Percentiles rank a stretch among this genome's conserved stretches.
Conservation (phyloP, 768 basidiomycete genomes). For the Kwoniella sp. region DNA sequence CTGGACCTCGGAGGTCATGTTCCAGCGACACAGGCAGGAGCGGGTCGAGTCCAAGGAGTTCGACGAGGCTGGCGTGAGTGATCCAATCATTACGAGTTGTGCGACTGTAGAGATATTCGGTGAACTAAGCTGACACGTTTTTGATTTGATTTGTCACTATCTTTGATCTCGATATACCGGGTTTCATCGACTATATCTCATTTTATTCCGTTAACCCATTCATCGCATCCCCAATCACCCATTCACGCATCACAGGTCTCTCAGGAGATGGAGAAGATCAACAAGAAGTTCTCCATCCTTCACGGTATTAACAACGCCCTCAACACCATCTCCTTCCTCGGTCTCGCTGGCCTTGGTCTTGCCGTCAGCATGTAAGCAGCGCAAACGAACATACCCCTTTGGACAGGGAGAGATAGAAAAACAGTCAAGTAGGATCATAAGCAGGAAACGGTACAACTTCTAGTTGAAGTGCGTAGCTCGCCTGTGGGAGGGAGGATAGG, state of each 20-base stretch:
- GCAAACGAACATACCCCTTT: no score
- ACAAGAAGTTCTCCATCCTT: conserved; percentile 66
- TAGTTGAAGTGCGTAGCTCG: no score
- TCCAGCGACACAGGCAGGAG: conserved; percentile 71
- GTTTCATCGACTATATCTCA: no score
- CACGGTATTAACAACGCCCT: conserved; percentile 72
- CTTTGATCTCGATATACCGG: no score
- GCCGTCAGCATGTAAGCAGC: conserved; percentile 48
- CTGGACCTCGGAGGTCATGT: conserved; percentile 73
- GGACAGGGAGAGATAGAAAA: no score
- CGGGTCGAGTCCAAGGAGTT: conserved; percentile 72
- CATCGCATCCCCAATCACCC: conserved; percentile 3
- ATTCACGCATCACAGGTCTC: conserved; percentile 63
- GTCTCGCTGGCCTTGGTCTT: conserved; percentile 49
- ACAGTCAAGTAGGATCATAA: no score
- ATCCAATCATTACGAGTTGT: neutral
- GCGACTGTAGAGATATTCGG: neutral
- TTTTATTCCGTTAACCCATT: no score
- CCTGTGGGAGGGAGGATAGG: no score
- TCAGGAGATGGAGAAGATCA: conserved; percentile 69
- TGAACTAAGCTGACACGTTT: no score
- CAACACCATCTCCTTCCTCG: conserved; percentile 64
- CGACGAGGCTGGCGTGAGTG: conserved; percentile 68
- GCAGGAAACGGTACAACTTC: no score
- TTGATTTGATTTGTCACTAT: no score